Conservation (phyloP, 139 green algal species). For the Chlorella vulgaris region DNA sequence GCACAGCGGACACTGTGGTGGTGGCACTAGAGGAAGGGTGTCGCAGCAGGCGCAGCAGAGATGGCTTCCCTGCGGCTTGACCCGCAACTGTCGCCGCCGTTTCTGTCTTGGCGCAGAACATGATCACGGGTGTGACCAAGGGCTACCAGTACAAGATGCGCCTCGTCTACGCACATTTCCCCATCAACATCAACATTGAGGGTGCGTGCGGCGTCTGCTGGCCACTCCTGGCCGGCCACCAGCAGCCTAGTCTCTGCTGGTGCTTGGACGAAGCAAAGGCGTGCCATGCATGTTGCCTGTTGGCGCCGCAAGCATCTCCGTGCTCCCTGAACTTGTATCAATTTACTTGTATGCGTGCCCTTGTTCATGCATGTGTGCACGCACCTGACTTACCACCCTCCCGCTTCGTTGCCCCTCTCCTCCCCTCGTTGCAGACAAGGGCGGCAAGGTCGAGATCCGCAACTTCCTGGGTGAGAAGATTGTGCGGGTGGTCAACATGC, state of each 20-base stretch:
- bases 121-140: conserved; percentile 81
- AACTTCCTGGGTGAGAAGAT: conserved; percentile 99
- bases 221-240: too few relatives aligned
- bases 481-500: conserved; percentile 93
- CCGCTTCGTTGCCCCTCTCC: too few relatives aligned
- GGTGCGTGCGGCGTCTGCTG: too few relatives aligned
- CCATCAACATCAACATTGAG: conserved; percentile 98
- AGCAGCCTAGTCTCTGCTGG: too few relatives aligned
- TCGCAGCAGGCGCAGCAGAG: background rate
- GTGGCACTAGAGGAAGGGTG: background rate
- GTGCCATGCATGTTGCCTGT: too few relatives aligned
- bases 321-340: too few relatives aligned
- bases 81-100: background rate
- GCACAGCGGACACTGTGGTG: background rate
- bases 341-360: too few relatives aligned
- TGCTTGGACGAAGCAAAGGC: too few relatives aligned
- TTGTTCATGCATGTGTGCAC: too few relatives aligned
- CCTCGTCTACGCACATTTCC: conserved; percentile 99
- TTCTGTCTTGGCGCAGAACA: conserved; percentile 43
- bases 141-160: conserved; percentile 99
- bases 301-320: too few relatives aligned
- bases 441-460: conserved; percentile 88
- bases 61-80: background rate
- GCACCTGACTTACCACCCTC: too few relatives aligned
- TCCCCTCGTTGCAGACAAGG: conserved; percentile 36